Conservation (phyloP, 352 stramenopile species). For the Aphanomyces stellatus region DNA sequence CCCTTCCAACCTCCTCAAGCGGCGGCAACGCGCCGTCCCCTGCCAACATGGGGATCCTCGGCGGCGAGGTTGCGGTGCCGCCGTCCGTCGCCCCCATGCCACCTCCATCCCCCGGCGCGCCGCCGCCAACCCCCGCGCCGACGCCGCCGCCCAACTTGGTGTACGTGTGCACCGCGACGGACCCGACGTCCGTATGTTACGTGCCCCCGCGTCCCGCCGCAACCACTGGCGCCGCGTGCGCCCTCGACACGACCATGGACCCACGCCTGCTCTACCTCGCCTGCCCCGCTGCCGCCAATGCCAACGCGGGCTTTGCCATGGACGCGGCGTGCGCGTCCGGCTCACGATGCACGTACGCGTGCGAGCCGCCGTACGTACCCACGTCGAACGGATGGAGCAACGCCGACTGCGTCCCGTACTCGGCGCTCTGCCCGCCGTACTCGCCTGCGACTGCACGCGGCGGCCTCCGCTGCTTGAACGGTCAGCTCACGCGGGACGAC, state of each 20-base stretch:
- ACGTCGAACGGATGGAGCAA: neutral
- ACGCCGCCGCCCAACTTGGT: neutral
- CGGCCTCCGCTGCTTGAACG: slow-evolving; percentile 2
- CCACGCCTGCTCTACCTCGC: neutral
- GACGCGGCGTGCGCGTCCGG: neutral
- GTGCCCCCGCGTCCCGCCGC: too few species aligned
- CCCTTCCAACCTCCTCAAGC: too few species aligned
- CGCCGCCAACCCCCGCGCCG: neutral
- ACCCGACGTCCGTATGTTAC: slow-evolving; percentile 11
- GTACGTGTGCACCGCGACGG: neutral
- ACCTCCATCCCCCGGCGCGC: neutral
- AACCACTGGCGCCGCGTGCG: neutral
- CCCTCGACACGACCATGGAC: neutral
- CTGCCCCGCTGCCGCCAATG: neutral
- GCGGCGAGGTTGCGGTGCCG: too few species aligned
- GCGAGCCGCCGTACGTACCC: neutral
- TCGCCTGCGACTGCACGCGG: neutral
- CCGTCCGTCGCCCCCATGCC: too few species aligned
- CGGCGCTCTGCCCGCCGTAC: neutral
- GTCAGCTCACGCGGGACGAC: neutral
- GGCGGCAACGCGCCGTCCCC: too few species aligned
- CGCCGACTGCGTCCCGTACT: slow-evolving; percentile 10
- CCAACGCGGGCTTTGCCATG: slow-evolving; percentile 14
- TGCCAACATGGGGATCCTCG: too few species aligned
- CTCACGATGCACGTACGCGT: neutral